Conservation (phyloP, 345 rosid species). For the Sonneratia alba region DNA sequence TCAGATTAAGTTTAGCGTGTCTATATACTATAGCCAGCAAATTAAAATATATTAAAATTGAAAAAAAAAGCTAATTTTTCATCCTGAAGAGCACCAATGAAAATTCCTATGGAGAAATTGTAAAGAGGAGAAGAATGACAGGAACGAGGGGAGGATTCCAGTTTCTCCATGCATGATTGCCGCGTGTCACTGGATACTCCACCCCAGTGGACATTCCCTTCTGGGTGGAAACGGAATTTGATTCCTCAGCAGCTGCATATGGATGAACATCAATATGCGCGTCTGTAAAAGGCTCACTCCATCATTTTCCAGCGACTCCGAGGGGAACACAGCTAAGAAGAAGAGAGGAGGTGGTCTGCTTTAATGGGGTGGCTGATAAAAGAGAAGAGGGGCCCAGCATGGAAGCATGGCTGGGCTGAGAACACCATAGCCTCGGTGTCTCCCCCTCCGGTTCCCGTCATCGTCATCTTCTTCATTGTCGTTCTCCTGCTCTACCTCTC, state of each 20-base stretch:
- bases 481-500: slow-evolving; percentile 39
- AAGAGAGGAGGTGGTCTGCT: neutral
- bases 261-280: neutral
- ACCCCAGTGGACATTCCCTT: neutral
- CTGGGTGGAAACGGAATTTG: neutral
- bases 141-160: neutral
- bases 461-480: slow-evolving; percentile 44
- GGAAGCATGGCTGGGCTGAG: slow-evolving; percentile 60
- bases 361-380: slow-evolving; percentile 45
- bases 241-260: neutral
- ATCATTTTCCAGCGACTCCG: neutral
- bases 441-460: slow-evolving; percentile 50
- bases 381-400: slow-evolving; percentile 55
- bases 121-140: too few relatives aligned
- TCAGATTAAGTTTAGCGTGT: too few relatives aligned
- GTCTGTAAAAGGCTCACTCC: neutral
- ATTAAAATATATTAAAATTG: too few relatives aligned
- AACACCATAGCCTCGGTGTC: slow-evolving; percentile 40
- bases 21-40: too few relatives aligned
- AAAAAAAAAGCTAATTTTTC: too few relatives aligned
- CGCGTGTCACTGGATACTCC: neutral
- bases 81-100: too few relatives aligned
- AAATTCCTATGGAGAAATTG: neutral
- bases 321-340: neutral
- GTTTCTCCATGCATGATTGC: neutral